Evolutionary conservation across 2,329 filamentous ascomycete species (phyloP), one percentile per base, ranked within the genome.

Genomic region (Biscogniauxia sp.): DNA sequence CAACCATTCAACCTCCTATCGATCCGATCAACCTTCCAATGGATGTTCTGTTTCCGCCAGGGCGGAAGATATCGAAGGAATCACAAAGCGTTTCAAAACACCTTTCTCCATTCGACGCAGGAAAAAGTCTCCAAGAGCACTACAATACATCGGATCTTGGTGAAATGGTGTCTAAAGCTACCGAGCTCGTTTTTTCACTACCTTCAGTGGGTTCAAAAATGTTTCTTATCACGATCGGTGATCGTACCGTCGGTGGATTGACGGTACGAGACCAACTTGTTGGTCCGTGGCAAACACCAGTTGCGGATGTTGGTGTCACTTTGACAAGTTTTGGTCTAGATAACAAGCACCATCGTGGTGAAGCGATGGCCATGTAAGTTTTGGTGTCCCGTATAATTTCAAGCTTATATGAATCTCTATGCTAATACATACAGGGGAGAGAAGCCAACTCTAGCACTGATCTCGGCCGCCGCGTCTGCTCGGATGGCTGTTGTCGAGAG

Each of bases 401-500:
- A 5, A 20, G 7, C 19, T 23, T 17, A 19, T 51, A 13, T 51
- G 1, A 19, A 25, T n/a, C 1, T 20, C 25, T 13, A 50, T 25
- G 19, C 54, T 53, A 54, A 54, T 41, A 1, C 20, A 2, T 20
- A 11, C 28, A 58, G 57, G 58, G 68, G 68, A 23, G 68, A 70
- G 51, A 70, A 68, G 57, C 67, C 68, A 4, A 62, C 88, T 0
- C 79, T 99, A 58, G 95, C 95, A 5, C 83, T 99, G 20, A 96
- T 99, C 61, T 94, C 91, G 4, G 86, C 94, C 2, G 91, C 88
- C 51, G 92, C 95, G 20, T 98, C 95, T 20, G 93, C 95, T 17
- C 88, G 93, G 56, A 99, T 99, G 95, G 93, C 95, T 1, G 93
- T 99, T 61, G 93, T 89, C 1, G 95, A 99, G 78, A 92, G 91